Base-by-base conservation (phyloP, 2,329 filamentous ascomycete species). In the Leptographium lundbergii region DNA sequence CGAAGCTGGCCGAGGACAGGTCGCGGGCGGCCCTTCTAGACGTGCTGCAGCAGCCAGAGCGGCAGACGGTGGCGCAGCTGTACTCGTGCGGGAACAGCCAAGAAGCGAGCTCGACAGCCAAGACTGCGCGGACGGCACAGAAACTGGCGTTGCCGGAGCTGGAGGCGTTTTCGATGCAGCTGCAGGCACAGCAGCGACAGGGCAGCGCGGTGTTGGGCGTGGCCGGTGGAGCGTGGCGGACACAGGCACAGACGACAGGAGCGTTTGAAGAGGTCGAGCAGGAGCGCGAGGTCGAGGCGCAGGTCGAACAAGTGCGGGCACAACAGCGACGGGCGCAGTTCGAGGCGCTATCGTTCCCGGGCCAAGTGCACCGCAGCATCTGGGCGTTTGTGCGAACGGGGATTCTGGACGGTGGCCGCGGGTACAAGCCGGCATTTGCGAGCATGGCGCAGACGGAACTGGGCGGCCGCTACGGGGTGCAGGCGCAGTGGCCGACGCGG, bases 191-290 rank as follows among this genome's bases (percentile, higher is more conserved):
- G 27, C 17, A 52, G 36, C 42, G 6, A 32, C 39, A 47, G 17
- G 29, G 32, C 19, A 34, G 27, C 36, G 39, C 10, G 4, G 7
- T 32, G 25, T 17, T 19, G 14, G 55, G 29, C 24, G 5, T 51
- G 42, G 14, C 1, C 3, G 52, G 6, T 11, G 34, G n/a, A n/a
- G 34, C 52, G 5, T 45, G 48, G 22, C 47, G 24, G 25, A 48
- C 11, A 22, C 39, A 32, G 27, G 10, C 4, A 11, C 32, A 24
- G n/a, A 47, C 36, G 36, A 65, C 11, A 0, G 54, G 79, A 0
- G 77, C 80, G 0, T 67, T 87, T 0, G 75, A 85, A 54, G 84
- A 88, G 58, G 83, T 79, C 0, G 77, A 80, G 47, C 76, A 79
- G 60, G 81, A 86, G 62, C 71, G 82, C 19, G 82, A 86, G 61